phyloP scores from a whole-genome alignment of 1,284 basidiomycete species.

The Apiotrichum montevideense region DNA sequence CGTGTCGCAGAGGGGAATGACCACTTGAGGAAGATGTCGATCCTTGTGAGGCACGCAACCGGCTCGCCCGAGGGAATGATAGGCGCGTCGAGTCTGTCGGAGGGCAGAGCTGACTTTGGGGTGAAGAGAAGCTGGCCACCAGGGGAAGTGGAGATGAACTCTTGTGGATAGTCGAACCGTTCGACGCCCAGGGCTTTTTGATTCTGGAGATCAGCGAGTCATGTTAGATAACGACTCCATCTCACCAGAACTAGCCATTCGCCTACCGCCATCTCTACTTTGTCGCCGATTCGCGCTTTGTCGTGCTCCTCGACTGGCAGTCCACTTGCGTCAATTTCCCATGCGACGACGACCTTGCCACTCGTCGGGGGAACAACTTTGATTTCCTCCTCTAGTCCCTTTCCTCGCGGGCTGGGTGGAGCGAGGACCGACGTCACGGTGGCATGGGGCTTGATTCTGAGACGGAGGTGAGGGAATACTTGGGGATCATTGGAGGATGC shows the following conservation, averaged over 20 bases:
- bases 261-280: neutral
- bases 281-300: neutral
- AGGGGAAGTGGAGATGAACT: no score
- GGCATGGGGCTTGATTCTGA: constrained; percentile 12
- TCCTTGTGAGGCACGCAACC: neutral
- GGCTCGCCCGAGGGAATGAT: constrained; percentile 3
- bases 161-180: neutral
- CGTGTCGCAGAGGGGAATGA: neutral
- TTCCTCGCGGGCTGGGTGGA: constrained; percentile 6
- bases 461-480: constrained; percentile 9
- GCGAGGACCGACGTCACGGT: constrained; percentile 13
- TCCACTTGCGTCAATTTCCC: neutral
- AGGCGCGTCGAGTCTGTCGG: neutral
- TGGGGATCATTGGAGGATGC: neutral
- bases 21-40: constrained; percentile 4
- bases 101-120: neutral
- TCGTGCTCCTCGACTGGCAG: neutral
- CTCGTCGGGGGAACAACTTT: constrained; percentile 20
- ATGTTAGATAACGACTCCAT: neutral
- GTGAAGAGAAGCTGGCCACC: neutral
- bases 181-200: constrained; percentile 1
- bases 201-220: constrained; percentile 1
- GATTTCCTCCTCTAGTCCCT: constrained; percentile 18
- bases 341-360: constrained; percentile 13
- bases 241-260: neutral